Evolutionary conservation across 352 stramenopile species (phyloP), one percentile per base, ranked within the genome.

Genomic region (Phytophthora lateralis): DNA sequence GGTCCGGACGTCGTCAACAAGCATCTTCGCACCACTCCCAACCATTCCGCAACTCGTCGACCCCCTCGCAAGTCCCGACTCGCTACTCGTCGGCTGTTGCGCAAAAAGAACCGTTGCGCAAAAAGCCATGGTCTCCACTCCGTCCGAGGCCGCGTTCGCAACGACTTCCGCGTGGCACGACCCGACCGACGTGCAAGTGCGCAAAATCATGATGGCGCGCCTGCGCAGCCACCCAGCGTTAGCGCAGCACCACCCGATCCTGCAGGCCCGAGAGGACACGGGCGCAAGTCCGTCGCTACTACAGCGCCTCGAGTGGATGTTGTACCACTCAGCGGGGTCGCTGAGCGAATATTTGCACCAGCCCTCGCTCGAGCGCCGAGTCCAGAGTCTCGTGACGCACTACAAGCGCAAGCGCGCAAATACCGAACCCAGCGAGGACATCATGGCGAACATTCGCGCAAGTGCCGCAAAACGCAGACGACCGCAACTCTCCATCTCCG

Each of bases 301-400:
- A 51, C 84, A 88, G 52, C 78, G 84, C 0, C 78, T 93, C 53
- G 84, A 93, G 60, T 85, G 83, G 71, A 88, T 89, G 76, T 63
- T 93, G 24, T 93, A 88, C 68, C 71, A 89, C 34, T 78, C 76
- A 8, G 84, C 84, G 0, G 66, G 78, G 17, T 93, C 84, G 14
- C 55, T 90, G 11, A 51, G 70, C 49, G 84, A 93, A 58, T 93
- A 91, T 49, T 54, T 81, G 42, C 83, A 88, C 69, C 62, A 75
- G 15, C 73, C 71, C 34, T 88, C 78, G 10, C 70, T 93, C 15
- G 78, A 88, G 55, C 81, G 84, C 37, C 81, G 84, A 27, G 80
- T 93, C 15, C 84, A 93, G 55, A 70, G 80, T 21, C 74, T 93
- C 20, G 81, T 93, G 56, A 90, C 82, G 15, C 71, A 81, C 49